Base-by-base conservation (phyloP, 2,329 filamentous ascomycete genomes). In the Fusarium chlamydosporum region DNA sequence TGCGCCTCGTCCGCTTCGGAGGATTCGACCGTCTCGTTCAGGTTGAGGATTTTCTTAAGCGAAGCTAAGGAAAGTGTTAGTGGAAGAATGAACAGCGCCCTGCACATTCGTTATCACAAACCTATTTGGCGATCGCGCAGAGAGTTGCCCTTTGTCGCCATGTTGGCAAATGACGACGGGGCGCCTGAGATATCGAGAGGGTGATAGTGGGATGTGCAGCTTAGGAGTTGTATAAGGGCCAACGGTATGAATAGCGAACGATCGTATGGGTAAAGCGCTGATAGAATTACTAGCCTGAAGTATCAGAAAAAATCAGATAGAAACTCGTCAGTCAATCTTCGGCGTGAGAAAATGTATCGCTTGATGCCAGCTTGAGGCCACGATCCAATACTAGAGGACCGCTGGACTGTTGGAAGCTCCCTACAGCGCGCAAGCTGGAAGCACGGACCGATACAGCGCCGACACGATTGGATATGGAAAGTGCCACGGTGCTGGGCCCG, bases 21-120 rank as follows among this genome's bases (percentile, higher is more conserved):
- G 61, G 86, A 78, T 71, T 87, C 76, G 82, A 86, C 65, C 81
- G 88, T 86, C 76, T 96, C 91, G 81, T 99, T 99, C 72, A 99
- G 85, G 79, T 97, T 98, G 72, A 99, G 88, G 75, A 99, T 94
- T 81, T 93, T 95, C 83, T 97, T 94, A 76, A 99, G 93, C 18
- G 95, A 95, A 50, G 91, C 94, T 97, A 70, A 38, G 48, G 12
- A 12, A 31, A 15, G 7, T 13, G 41, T 74, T 26, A 74, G 54
- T 33, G 33, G 8, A 48, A 26, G 13, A 31, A n/a, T 7, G 13
- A 47, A 20, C 3, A 31, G 29, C 18, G 41, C 33, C 35, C 61
- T 7, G 7, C 10, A 40, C 4, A 3, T 15, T 15, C 20, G 18
- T 7, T 15, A 8, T 12, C 11, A 56, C 62, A 27, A 76, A 84